Conservation (phyloP, 169 alveolate genomes). For the Eimeria maxima region DNA sequence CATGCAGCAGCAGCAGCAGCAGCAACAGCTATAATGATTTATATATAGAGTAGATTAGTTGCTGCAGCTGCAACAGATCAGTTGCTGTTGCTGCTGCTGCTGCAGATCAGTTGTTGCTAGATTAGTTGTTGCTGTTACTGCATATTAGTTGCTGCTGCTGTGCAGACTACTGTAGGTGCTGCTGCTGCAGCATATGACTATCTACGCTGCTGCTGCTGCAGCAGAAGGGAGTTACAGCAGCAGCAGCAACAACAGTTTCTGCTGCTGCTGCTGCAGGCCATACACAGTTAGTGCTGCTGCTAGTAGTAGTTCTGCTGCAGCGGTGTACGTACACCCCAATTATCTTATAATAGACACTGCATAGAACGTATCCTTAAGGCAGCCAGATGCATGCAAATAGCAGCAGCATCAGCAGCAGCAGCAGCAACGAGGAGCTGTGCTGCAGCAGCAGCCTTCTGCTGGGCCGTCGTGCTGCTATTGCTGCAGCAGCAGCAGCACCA, state of each 20-base stretch:
- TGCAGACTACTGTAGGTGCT: not conserved
- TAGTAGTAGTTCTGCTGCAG: not conserved
- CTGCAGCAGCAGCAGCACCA: no score
- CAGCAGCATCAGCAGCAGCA: constrained; percentile 16
- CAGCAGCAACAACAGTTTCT: not conserved
- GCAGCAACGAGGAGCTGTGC: not conserved
- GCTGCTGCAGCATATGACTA: not conserved
- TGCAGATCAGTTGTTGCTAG: not conserved
- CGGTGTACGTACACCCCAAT: not conserved
- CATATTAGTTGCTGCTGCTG: no score
- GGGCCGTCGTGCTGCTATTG: not conserved
- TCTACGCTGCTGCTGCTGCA: not conserved
- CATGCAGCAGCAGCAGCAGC: not conserved
- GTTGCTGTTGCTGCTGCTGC: not conserved
- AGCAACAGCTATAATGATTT: not conserved
- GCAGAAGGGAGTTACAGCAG: not conserved
- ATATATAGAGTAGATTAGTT: not conserved
- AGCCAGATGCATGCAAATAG: no score
- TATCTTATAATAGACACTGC: no score
- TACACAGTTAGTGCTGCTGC: no score
- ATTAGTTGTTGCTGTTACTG: no score
- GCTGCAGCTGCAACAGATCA: not conserved
- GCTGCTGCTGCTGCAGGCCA: not conserved
- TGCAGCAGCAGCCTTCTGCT: not conserved
- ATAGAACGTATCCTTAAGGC: no score